Conservation (phyloP, 108 stramenopile genomes). For the Conticribra weissflogii region DNA sequence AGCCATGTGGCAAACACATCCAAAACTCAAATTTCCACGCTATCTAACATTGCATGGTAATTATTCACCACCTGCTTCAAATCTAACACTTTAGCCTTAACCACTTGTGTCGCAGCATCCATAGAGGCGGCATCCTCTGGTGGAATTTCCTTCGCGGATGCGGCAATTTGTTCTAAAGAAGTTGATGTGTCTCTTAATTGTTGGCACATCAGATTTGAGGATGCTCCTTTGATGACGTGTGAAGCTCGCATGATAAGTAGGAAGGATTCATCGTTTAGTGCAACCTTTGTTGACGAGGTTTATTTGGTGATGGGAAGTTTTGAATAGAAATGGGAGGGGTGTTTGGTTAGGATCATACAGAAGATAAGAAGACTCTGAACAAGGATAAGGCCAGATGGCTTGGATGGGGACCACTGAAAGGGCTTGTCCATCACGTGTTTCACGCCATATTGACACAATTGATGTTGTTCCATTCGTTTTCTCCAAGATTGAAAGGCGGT, state of each 20-base stretch:
- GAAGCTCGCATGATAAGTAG: slow-evolving; percentile 75
- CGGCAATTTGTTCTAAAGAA: slow-evolving; percentile 70
- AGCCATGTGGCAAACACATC: too few species aligned
- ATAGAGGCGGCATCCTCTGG: slow-evolving; percentile 21
- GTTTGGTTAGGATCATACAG: background rate
- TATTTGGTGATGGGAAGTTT: too few species aligned
- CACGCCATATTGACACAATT: too few species aligned
- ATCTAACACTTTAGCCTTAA: slow-evolving; percentile 52
- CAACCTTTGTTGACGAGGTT: slow-evolving; percentile 47
- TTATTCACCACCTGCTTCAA: slow-evolving; percentile 62
- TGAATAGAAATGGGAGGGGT: slow-evolving; percentile 3
- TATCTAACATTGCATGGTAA: slow-evolving; percentile 62
- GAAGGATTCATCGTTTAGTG: slow-evolving; percentile 56
- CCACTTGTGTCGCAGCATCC: slow-evolving; percentile 29
- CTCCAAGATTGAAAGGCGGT: too few species aligned
- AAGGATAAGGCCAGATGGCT: too few species aligned
- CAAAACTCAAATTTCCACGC: slow-evolving; percentile 62
- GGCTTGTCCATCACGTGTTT: too few species aligned
- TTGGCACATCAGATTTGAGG: slow-evolving; percentile 91
- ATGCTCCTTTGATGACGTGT: slow-evolving; percentile 93
- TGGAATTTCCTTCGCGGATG: slow-evolving; percentile 36
- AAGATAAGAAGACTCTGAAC: too few species aligned
- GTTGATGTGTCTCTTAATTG: slow-evolving; percentile 69
- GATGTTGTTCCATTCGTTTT: too few species aligned
- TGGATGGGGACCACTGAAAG: too few species aligned